Base-by-base conservation (phyloP, 371 early-diverging fungal genomes). In the Synchytrium microbalum region DNA sequence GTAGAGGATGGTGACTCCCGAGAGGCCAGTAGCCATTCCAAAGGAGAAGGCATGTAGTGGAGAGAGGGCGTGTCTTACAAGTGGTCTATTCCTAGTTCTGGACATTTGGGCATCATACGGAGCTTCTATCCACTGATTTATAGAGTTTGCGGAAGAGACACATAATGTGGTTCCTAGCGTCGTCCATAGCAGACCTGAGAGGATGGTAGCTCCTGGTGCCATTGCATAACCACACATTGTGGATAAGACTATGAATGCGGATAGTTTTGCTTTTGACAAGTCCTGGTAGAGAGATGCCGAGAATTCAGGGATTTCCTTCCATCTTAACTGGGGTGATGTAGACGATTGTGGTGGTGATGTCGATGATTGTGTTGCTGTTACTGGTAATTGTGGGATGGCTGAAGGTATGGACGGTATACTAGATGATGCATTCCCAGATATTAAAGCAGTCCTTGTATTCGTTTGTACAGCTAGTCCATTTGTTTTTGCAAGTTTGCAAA, bases 21-120 rank as follows among this genome's bases (percentile, higher is more conserved):
- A 64, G 3, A 84, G 64, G 0, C 96, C 96, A 8, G 89, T 80
- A 2, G 77, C 62, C 0, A 81, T 62, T 28, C 92, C 96, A 54
- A 70, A 86, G 2, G 76, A 58, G 73, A 92, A 88, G 0, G 96
- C 96, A 72, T 94, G 92, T n/a, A 84, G 67, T 0, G 92, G 93
- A 16, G 88, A 55, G 32, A 73, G 54, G 3, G 85, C 86, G 62
- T 88, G 86, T 32, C 92, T 81, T 3, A 93, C 94, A 28, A 98
- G 76, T 0, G 89, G 85, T 25, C 98, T 81, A 71, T 88, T 90
- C 57, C 91, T 82, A 2, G 98, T 98, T 57, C 98, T 81, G 5
- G 86, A 69, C 98, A 98, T 98, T 71, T 96, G 96, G 14, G 95
- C 95, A 69, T 98, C 98, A 67, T 91, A 96, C 0, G 97, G 96